phyloP scores from a whole-genome alignment of 495 filamentous ascomycete species.

The Opeltia flavorubescens region DNA sequence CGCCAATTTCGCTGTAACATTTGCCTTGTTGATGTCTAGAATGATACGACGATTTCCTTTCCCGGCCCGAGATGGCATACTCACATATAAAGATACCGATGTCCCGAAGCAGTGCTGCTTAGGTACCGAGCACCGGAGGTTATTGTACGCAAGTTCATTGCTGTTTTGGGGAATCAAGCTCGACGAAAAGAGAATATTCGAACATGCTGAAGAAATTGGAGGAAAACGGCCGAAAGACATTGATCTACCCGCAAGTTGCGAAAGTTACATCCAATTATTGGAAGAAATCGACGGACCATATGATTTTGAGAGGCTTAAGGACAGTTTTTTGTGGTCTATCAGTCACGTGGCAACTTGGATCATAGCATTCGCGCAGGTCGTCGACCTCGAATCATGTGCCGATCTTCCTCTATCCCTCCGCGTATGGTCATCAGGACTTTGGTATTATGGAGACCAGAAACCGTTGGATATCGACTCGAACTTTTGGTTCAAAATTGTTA shows the following conservation, averaged over 20 bases:
- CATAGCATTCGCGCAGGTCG: constrained; percentile 4
- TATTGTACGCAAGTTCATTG: constrained; percentile 4
- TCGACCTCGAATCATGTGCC: neutral
- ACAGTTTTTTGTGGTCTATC: neutral
- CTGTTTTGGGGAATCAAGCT: constrained; percentile 7
- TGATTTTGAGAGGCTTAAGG: neutral
- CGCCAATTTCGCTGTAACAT: constrained; percentile 6
- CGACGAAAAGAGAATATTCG: constrained; percentile 1
- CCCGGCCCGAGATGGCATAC: neutral
- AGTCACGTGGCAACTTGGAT: constrained; percentile 3
- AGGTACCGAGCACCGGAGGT: constrained; percentile 4
- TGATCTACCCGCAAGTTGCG: neutral
- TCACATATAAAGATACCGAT: neutral
- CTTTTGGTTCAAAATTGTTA: constrained; percentile 1
- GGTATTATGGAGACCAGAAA: no score
- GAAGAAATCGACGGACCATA: no score
- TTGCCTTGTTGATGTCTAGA: constrained; percentile 2
- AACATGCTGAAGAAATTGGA: neutral
- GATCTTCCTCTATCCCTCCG: neutral
- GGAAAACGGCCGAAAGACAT: constrained; percentile 3
- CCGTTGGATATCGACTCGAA: constrained; percentile 1
- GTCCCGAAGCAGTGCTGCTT: neutral
- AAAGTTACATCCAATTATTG: neutral
- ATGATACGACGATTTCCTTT: constrained; percentile 1
- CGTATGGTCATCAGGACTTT: no score